Percentiles rank a stretch among this genome's conserved stretches.
Evolutionary conservation across 2,329 filamentous ascomycete species (phyloP).

Genomic region (Aspergillus hortae): DNA sequence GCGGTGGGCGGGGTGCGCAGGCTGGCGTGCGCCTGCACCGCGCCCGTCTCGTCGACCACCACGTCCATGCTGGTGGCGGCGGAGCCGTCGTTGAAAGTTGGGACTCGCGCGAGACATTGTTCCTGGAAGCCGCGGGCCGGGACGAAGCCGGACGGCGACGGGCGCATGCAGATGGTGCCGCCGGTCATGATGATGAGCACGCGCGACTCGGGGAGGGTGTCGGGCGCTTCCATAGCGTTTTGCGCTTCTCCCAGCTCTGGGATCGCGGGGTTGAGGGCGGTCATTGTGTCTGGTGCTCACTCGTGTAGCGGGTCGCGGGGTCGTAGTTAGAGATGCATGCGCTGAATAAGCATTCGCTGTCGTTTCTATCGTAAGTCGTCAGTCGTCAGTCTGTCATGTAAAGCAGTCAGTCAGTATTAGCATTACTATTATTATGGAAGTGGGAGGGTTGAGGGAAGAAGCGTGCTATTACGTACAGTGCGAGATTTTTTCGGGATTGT

Average conservation of each 20-base stretch:
- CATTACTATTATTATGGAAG: too few species aligned
- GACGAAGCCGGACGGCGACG: constrained; percentile 72
- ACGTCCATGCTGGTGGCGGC: constrained; percentile 55
- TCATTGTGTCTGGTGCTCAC: too few species aligned
- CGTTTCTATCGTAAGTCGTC: too few species aligned
- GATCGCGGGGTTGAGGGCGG: too few species aligned
- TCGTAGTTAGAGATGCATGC: too few species aligned
- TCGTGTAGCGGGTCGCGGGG: too few species aligned
- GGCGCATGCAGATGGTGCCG: constrained; percentile 80
- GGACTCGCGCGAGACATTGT: constrained; percentile 74
- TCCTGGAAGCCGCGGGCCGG: constrained; percentile 79
- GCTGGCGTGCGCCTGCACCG: constrained; percentile 57
- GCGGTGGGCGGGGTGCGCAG: constrained; percentile 76
- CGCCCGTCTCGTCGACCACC: constrained; percentile 48
- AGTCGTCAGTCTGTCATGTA: too few species aligned
- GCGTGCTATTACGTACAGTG: constrained; percentile 5
- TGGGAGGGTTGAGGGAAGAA: too few species aligned
- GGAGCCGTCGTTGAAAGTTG: constrained; percentile 79
- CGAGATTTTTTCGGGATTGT: not conserved
- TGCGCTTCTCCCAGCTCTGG: too few species aligned
- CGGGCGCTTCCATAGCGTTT: constrained; percentile 6
- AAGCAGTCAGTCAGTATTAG: too few species aligned
- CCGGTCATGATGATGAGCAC: constrained; percentile 90
- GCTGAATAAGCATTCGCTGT: too few species aligned
- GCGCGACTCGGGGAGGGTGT: constrained; percentile 63